These are phyloP conservation scores for Gamarada debralockiae DNA, from an alignment of 495 filamentous ascomycete genomes.

Conservation along the genomic window DNA sequence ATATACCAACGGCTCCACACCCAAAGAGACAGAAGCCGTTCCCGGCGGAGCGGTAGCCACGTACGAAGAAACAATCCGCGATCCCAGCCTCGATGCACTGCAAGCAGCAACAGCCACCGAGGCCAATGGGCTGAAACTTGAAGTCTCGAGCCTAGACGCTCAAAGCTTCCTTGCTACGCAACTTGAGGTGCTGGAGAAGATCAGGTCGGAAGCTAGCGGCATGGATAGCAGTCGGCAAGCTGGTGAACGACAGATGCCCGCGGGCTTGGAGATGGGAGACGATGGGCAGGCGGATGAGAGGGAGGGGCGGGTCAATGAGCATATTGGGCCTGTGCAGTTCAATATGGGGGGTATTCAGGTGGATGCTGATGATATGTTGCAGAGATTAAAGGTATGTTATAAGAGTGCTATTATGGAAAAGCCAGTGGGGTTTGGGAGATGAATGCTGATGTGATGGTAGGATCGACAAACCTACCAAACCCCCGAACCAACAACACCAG, in stretches of 20 bases:
- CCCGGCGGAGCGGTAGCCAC: constrained; percentile 59
- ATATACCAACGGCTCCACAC: constrained; percentile 25
- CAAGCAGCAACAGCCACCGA: constrained; percentile 41
- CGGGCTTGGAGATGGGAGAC: constrained; percentile 26
- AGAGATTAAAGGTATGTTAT: constrained; percentile 81
- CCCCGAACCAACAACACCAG: constrained; percentile 32
- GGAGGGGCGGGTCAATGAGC: constrained; percentile 69
- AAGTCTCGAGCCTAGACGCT: constrained; percentile 71
- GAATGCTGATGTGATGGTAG: constrained; percentile 8
- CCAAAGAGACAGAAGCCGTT: constrained; percentile 21
- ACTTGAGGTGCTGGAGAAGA: constrained; percentile 65
- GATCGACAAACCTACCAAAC: constrained; percentile 28
- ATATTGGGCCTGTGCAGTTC: constrained; percentile 93
- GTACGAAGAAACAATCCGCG: constrained; percentile 76
- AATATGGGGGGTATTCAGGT: constrained; percentile 98
- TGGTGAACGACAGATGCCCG: constrained; percentile 7
- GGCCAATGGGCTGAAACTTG: constrained; percentile 48
- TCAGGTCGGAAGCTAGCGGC: constrained; percentile 41
- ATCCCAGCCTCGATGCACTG: constrained; percentile 61
- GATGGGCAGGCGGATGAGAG: constrained; percentile 43
- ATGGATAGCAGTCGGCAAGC: constrained; percentile 28
- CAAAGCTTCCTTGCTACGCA: constrained; percentile 77
- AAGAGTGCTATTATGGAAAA: no score
- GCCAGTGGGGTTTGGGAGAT: no score
- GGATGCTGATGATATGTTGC: constrained; percentile 92